Base-by-base conservation (phyloP, 805 yeast genomes). In the Candida succiphila region DNA sequence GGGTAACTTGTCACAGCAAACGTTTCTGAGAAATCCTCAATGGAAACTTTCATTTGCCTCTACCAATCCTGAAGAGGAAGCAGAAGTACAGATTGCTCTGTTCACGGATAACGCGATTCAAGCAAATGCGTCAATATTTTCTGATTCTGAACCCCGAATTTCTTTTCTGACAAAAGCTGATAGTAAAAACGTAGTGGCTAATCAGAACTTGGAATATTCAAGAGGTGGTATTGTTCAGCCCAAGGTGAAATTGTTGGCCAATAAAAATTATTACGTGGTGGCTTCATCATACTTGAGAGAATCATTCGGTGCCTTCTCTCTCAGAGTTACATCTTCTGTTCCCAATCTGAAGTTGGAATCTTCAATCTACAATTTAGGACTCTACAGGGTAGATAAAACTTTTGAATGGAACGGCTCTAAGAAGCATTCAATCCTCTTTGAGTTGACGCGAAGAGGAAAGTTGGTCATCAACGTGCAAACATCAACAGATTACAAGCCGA, bases 1-100 rank as follows among this genome's bases (percentile, higher is more conserved):
- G 3, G 85, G 86, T 0, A 69, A 63, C 42, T 71, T 75, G 72
- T 38, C 66, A 0, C 37, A 56, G 17, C 56, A 66, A 6, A 51
- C 67, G 1, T 78, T 63, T 42, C 45, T 68, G 16, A 45, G 57
- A 8, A 78, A 78, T 40, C 85, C 85, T 0, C 83, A 75, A 40
- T 75, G 58, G 38, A 54, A 48, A 21, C 26, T 67, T 32, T 46
- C 41, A 7, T 25, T 67, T 1, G 47, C 48, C 10, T 48, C 54
- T 2, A 37, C 40, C 2, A 36, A 34, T 8, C 39, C 52, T 2
- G 44, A 44, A 9, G 24, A 51, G 2, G 26, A 44, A 10, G 17
- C 18, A 3, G 21, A 42, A 15, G 15, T 38, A 5, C 29, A 32
- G 15, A 3, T 42, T 30, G 40, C 43, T 2, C 43, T 60, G 13